Percentiles rank a stretch among this genome's conserved stretches.
Evolutionary conservation across 2,329 filamentous ascomycete species (phyloP).

Genomic region (Nigrograna mackinnonii): DNA sequence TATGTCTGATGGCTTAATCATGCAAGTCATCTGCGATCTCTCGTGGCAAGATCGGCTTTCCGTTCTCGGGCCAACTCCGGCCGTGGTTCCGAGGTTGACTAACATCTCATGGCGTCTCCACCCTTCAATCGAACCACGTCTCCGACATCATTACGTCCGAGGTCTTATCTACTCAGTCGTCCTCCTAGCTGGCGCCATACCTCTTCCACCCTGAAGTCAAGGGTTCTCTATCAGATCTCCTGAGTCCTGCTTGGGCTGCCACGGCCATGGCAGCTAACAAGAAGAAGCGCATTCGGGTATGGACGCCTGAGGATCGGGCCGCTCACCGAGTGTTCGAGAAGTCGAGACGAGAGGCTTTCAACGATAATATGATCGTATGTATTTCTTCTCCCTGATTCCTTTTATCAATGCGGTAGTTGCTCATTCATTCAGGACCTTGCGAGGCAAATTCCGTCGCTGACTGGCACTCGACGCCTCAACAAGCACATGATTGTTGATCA

Average conservation of each 20-base stretch:
- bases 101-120: neutral
- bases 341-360: slow-evolving; percentile 22
- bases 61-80: neutral
- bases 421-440: slow-evolving; percentile 17
- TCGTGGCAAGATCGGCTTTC: too few relatives aligned
- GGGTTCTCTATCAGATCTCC: neutral
- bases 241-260: neutral
- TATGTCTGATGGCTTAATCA: too few relatives aligned
- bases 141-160: slow-evolving; percentile 1
- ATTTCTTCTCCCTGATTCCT: neutral
- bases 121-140: neutral
- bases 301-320: slow-evolving; percentile 22
- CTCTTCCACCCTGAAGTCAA: neutral
- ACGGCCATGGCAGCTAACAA: slow-evolving; percentile 1
- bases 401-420: too few relatives aligned
- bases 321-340: slow-evolving; percentile 25
- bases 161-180: neutral
- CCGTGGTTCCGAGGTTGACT: neutral
- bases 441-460: slow-evolving; percentile 18
- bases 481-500: slow-evolving; percentile 24
- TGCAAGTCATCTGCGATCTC: too few relatives aligned
- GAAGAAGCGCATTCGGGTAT: slow-evolving; percentile 20
- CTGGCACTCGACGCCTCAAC: slow-evolving; percentile 17
- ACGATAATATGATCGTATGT: slow-evolving; percentile 21
- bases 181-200: neutral